Conservation (phyloP, 306 rosid species). For the Neltuma alba region DNA sequence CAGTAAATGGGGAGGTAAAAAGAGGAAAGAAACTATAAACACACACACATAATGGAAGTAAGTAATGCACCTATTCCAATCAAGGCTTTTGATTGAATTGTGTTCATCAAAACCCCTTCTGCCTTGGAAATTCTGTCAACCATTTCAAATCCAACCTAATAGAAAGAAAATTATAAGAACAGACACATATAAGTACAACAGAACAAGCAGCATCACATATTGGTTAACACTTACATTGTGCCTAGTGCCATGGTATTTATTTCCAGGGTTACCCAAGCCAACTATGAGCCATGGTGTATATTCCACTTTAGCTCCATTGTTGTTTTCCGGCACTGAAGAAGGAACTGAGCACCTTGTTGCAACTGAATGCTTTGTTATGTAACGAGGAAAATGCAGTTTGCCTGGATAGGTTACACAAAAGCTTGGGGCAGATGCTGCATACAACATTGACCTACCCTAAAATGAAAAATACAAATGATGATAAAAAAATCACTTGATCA, state of each 20-base stretch:
- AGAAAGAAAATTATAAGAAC: conserved; percentile 30
- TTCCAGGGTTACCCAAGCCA: conserved; percentile 97
- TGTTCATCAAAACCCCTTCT: conserved; percentile 80
- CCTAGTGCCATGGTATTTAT: conserved; percentile 85
- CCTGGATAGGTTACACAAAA: conserved; percentile 47
- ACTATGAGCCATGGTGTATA: conserved; percentile 97
- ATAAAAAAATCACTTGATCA: conserved; percentile 6
- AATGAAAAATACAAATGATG: neutral
- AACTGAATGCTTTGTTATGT: conserved; percentile 33
- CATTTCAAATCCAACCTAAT: conserved; percentile 91
- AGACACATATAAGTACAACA: neutral
- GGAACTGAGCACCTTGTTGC: conserved; percentile 47
- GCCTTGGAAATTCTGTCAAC: conserved; percentile 64
- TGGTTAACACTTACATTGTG: conserved; percentile 66
- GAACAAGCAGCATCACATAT: conserved; percentile 13
- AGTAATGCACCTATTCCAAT: conserved; percentile 76
- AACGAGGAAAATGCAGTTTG: conserved; percentile 34
- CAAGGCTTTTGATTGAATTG: conserved; percentile 89
- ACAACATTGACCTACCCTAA: conserved; percentile 70
- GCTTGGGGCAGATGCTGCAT: conserved; percentile 49
- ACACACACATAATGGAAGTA: conserved; percentile 1
- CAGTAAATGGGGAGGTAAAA: neutral
- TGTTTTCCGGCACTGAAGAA: conserved; percentile 54
- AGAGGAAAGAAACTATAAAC: neutral
- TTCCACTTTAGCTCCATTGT: conserved; percentile 63